Percentiles rank a stretch among this genome's conserved stretches.
These are phyloP conservation scores for Kazachstania martiniae DNA, from an alignment of 805 yeast species.

Conservation along the genomic window DNA sequence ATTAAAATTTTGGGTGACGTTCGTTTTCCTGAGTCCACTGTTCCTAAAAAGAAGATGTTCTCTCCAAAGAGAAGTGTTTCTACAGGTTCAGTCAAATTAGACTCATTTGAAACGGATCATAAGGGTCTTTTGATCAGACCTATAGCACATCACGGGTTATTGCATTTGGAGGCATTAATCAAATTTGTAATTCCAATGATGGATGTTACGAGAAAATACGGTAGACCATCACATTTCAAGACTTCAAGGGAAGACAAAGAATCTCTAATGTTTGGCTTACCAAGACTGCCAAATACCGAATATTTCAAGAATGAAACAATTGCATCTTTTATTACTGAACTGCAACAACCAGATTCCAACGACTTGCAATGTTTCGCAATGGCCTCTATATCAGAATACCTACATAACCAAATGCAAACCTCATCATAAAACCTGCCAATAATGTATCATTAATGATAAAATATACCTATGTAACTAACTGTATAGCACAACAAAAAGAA, in stretches of 20 bases:
- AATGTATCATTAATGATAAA: too few species aligned
- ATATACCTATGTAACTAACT: too few species aligned
- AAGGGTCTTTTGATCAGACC: conserved; percentile 44
- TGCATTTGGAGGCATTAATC: conserved; percentile 57
- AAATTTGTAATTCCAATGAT: conserved; percentile 54
- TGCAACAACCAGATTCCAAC: too few species aligned
- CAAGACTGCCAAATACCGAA: conserved; percentile 56
- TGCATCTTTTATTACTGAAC: too few species aligned
- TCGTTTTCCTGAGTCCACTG: conserved; percentile 4
- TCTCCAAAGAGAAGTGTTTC: conserved; percentile 11
- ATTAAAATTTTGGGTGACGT: conserved; percentile 19
- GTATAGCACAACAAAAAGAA: too few species aligned
- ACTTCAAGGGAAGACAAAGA: conserved; percentile 40
- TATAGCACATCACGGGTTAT: conserved; percentile 55
- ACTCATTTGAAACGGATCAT: conserved; percentile 5
- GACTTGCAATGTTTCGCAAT: too few species aligned
- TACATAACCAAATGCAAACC: too few species aligned
- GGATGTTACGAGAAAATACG: conserved; percentile 57
- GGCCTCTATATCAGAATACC: too few species aligned
- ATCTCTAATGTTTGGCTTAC: conserved; percentile 60
- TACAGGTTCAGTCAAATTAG: conserved; percentile 4
- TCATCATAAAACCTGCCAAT: too few species aligned
- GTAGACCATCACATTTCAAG: conserved; percentile 55
- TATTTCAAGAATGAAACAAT: conserved; percentile 20
- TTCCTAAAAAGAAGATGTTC: conserved; percentile 6